phyloP scores from a whole-genome alignment of 2,329 filamentous ascomycete genomes.

The Coniella vitis region DNA sequence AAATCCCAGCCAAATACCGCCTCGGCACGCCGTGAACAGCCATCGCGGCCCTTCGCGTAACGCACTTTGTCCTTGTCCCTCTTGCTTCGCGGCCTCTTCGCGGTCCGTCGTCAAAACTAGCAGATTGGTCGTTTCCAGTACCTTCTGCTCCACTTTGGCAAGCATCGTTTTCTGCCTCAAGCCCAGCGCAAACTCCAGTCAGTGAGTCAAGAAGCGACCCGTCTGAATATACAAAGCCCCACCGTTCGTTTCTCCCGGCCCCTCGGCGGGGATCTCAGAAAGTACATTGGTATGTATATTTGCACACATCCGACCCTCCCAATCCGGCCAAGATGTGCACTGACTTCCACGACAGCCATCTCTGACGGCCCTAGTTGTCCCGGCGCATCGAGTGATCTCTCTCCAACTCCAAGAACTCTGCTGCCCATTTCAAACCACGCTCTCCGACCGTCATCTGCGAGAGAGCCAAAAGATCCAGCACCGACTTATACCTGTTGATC shows the following conservation, averaged over 20 bases:
- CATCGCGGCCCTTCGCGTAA: not conserved
- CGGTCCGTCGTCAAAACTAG: not conserved
- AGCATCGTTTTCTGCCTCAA: not conserved
- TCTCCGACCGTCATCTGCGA: not conserved
- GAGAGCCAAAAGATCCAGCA: not conserved
- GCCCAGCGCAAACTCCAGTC: not conserved
- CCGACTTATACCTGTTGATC: too few relatives aligned
- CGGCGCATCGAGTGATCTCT: not conserved
- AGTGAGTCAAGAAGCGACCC: slow-evolving; percentile 1
- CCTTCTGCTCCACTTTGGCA: not conserved
- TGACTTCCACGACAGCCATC: slow-evolving; percentile 1
- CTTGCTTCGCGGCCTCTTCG: not conserved
- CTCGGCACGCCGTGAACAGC: not conserved
- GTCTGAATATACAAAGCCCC: not conserved
- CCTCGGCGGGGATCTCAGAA: not conserved
- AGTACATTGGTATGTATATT: not conserved
- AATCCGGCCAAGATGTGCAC: not conserved
- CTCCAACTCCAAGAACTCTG: not conserved
- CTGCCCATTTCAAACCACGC: not conserved
- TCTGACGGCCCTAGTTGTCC: not conserved
- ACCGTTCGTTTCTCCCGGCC: not conserved
- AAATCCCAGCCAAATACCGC: too few relatives aligned
- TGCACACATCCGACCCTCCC: not conserved
- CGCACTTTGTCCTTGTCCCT: too few relatives aligned
- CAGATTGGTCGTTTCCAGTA: not conserved